Base-by-base conservation (phyloP, 768 basidiomycete species). In the Auricularia cornea region DNA sequence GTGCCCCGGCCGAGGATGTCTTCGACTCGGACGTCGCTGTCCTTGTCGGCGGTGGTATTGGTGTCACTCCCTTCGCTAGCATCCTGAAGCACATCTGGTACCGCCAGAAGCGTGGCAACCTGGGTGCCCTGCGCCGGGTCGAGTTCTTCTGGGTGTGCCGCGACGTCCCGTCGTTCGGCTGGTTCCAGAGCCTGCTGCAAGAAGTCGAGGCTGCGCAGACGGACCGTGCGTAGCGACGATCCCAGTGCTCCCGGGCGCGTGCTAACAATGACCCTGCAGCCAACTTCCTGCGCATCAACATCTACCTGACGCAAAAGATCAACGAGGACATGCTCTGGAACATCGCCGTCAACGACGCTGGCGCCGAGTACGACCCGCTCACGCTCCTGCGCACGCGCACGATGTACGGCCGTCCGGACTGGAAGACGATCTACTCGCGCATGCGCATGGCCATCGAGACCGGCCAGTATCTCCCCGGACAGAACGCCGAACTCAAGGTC, bases 51-150 rank as follows among this genome's bases (percentile, higher is more conserved):
- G 93, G 92, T 65, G 94, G 94, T 77, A 97, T 98, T 67, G 94
- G 93, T 76, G 92, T 98, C 51, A 96, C 95, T 14, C 94, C 94
- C 1, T 98, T 96, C 70, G 93, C 93, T 0, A 92, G 91, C 23
- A 95, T 98, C 69, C 79, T 98, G 67, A 95, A 94, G 77, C 90
- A 97, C 72, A 92, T 98, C 65, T 95, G 94, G 94, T 95, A 96
- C 78, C 84, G 86, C 68, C 93, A 95, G 74, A 86, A 85, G 76
- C 82, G 81, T 63, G 87, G 88, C 48, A 81, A 84, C 64, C 78
- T 95, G 38, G 90, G 91, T 33, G 83, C 86, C 32, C 85, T 98
- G 63, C 86, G 88, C 60, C 85, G 90, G 51, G 95, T 97, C 63
- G 92, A 96, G 69, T 95, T 96, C 75, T 91, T 96, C 78, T 96